Evolutionary conservation across 1,284 basidiomycete genomes (phyloP).

Genomic region (Pulveroboletus sp.): DNA sequence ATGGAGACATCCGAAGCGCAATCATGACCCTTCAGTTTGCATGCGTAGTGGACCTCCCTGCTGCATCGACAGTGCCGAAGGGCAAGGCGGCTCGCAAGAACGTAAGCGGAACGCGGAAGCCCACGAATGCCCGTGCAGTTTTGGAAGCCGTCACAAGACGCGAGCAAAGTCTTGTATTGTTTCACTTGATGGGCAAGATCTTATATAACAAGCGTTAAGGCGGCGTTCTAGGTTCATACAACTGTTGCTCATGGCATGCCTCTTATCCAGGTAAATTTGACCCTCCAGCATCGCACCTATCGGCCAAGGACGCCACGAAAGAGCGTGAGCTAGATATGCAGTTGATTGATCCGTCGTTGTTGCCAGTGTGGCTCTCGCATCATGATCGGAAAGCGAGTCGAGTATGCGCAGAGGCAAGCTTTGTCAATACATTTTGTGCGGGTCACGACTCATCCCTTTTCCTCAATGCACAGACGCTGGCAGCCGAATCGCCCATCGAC

Average conservation of each 20-base stretch:
- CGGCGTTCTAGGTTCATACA: not conserved
- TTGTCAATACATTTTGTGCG: not conserved
- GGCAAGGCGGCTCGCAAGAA: conserved; percentile 38
- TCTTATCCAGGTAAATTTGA: conserved; percentile 67
- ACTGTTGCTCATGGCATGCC: conserved; percentile 11
- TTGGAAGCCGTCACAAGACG: conserved; percentile 76
- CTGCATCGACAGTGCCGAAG: conserved; percentile 19
- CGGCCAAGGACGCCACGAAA: conserved; percentile 55
- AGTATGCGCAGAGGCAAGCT: conserved; percentile 79
- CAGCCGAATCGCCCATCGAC: conserved; percentile 89
- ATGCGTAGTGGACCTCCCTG: conserved; percentile 45
- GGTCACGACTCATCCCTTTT: not conserved
- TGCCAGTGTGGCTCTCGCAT: conserved; percentile 58
- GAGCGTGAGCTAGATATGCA: conserved; percentile 56
- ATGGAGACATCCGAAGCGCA: conserved; percentile 91
- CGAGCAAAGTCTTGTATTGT: conserved; percentile 86
- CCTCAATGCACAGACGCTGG: conserved; percentile 55
- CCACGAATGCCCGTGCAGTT: conserved; percentile 36
- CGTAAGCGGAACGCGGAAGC: conserved; percentile 1
- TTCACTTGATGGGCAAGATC: conserved; percentile 92
- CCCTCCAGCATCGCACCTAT: conserved; percentile 51
- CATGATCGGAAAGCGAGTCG: conserved; percentile 74
- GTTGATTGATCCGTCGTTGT: conserved; percentile 50
- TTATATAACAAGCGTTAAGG: conserved; percentile 91
- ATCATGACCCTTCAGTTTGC: conserved; percentile 91